Conservation (phyloP, 2,329 filamentous ascomycete species). For the Curvularia spicifera region DNA sequence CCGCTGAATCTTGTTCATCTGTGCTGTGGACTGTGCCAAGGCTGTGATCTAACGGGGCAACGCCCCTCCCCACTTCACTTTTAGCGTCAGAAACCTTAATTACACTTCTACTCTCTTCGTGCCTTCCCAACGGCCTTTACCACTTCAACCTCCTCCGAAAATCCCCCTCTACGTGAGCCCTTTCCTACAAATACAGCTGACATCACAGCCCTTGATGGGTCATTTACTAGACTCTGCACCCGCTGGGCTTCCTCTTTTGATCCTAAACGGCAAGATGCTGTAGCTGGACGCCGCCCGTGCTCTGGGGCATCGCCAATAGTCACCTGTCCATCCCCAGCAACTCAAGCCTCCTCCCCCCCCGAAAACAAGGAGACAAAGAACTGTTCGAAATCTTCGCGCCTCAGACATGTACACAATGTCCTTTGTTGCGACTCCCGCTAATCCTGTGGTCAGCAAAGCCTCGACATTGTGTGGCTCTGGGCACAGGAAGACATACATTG, state of each 20-base stretch:
- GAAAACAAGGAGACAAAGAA: not conserved
- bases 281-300: not conserved
- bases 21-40: constrained; percentile 17
- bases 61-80: constrained; percentile 9
- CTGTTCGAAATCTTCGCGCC: not conserved
- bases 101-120: constrained; percentile 17
- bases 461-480: not conserved
- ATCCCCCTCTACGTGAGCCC: not conserved
- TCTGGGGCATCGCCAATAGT: not conserved
- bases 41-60: constrained; percentile 11
- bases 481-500: not conserved
- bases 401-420: not conserved
- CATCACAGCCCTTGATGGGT: not conserved
- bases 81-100: constrained; percentile 28
- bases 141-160: constrained; percentile 1
- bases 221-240: not conserved
- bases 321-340: not conserved
- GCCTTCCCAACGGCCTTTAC: constrained; percentile 3
- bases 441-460: not conserved
- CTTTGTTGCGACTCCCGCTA: not conserved
- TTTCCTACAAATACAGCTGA: not conserved
- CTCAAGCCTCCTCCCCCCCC: not conserved
- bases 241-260: not conserved
- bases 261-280: not conserved
- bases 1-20: not conserved